These are phyloP conservation scores for Penicillium hesseltinei DNA, from an alignment of 2,329 filamentous ascomycete species.

Conservation along the genomic window DNA sequence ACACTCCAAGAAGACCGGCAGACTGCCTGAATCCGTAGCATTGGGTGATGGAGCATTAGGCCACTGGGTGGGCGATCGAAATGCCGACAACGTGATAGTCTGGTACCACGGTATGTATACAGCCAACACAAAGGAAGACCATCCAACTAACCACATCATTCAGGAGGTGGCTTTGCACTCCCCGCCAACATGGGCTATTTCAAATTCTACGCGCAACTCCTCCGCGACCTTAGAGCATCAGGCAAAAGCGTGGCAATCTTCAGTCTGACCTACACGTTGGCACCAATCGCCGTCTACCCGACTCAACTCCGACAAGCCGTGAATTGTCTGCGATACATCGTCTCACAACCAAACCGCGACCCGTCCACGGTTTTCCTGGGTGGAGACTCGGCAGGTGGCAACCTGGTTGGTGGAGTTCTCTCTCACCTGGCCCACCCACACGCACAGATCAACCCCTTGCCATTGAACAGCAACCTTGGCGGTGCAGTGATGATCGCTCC, in stretches of 20 bases:
- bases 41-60: slow-evolving; percentile 36
- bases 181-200: slow-evolving; percentile 50
- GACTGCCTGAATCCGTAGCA: slow-evolving; percentile 29
- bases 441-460: slow-evolving; percentile 47
- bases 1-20: slow-evolving; percentile 25
- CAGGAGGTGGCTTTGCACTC: slow-evolving; percentile 58
- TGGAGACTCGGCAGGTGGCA: slow-evolving; percentile 48
- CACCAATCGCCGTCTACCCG: slow-evolving; percentile 46
- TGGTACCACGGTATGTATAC: slow-evolving; percentile 37
- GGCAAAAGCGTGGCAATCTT: slow-evolving; percentile 52
- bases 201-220: slow-evolving; percentile 48
- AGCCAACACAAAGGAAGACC: not conserved
- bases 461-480: slow-evolving; percentile 45
- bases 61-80: slow-evolving; percentile 40
- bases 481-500: slow-evolving; percentile 57
- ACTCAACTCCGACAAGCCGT: slow-evolving; percentile 45
- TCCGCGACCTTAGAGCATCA: slow-evolving; percentile 41
- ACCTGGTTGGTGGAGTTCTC: slow-evolving; percentile 40
- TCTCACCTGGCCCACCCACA: slow-evolving; percentile 55
- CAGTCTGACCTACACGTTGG: slow-evolving; percentile 59
- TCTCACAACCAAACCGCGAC: slow-evolving; percentile 35
- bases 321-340: slow-evolving; percentile 41
- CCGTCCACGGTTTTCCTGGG: slow-evolving; percentile 40
- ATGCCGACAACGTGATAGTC: slow-evolving; percentile 40
- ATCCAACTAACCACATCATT: not conserved